A percentile compares a stretch with the other conserved stretches of the same genome.
Conservation (phyloP, 345 rosid genomes). For the Combretum micranthum region DNA sequence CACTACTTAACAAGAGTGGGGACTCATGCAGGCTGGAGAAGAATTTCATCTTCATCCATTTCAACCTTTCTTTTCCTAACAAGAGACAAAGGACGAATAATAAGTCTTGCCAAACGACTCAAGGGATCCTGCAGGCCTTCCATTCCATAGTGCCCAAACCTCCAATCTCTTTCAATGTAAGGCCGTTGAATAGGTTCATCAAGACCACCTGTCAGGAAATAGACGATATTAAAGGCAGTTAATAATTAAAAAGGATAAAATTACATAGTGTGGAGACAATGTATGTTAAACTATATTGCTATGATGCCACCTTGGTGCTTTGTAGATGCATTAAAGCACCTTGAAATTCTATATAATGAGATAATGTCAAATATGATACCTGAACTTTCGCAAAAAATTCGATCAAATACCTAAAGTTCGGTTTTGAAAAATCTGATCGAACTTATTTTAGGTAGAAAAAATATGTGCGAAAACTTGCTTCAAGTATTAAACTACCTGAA, state of each 20-base stretch:
- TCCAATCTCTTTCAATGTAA: slow-evolving; percentile 67
- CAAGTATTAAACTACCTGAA: no score
- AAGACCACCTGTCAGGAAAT: slow-evolving; percentile 59
- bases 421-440: no score
- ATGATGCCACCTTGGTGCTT: no score
- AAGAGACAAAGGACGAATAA: slow-evolving; percentile 39
- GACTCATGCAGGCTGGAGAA: slow-evolving; percentile 37
- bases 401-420: no score
- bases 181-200: slow-evolving; percentile 61
- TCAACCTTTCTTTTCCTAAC: slow-evolving; percentile 32
- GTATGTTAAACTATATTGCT: no score
- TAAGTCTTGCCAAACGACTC: slow-evolving; percentile 45
- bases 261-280: background rate
- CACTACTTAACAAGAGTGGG: no score
- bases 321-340: no score
- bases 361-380: no score
- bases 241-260: background rate
- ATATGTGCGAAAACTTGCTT: no score
- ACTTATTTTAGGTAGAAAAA: no score
- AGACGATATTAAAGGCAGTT: background rate
- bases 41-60: slow-evolving; percentile 29
- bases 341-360: no score
- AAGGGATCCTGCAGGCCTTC: slow-evolving; percentile 94
- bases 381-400: no score
- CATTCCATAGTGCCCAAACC: slow-evolving; percentile 91